phyloP scores from a whole-genome alignment of 768 basidiomycete genomes.

The Calocybe gangraenosa region DNA sequence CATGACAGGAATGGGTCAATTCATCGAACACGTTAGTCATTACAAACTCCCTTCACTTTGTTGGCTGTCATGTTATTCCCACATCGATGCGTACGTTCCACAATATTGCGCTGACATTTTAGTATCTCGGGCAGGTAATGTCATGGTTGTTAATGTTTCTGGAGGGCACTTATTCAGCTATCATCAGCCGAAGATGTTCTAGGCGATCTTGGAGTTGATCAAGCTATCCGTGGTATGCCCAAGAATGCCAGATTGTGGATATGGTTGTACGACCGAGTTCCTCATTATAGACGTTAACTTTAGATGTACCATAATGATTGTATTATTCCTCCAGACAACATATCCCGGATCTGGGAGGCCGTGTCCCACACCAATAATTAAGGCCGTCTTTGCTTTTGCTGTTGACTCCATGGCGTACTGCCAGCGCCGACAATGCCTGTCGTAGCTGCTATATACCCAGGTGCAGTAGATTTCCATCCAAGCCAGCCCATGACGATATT shows the following conservation, averaged over 20 bases:
- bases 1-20: slow-evolving; percentile 50
- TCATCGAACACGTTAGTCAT: slow-evolving; percentile 60
- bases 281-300: background rate
- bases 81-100: slow-evolving; percentile 55
- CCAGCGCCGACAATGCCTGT: slow-evolving; percentile 27
- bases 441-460: slow-evolving; percentile 34
- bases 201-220: slow-evolving; percentile 77
- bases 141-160: no score
- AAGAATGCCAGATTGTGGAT: slow-evolving; percentile 63
- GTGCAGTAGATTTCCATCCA: slow-evolving; percentile 37
- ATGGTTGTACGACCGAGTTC: no score
- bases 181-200: slow-evolving; percentile 68
- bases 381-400: slow-evolving; percentile 15
- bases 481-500: slow-evolving; percentile 59
- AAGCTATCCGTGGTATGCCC: slow-evolving; percentile 74
- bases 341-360: slow-evolving; percentile 1
- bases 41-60: background rate
- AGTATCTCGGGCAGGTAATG: no score
- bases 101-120: background rate
- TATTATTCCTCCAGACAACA: background rate
- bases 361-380: slow-evolving; percentile 4
- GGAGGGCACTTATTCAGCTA: no score
- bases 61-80: slow-evolving; percentile 21
- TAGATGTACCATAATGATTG: background rate
- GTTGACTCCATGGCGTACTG: slow-evolving; percentile 19